Evolutionary conservation across 169 alveolate genomes (phyloP), one percentile per base, ranked within the genome.

Genomic region (Eimeria acervulina): DNA sequence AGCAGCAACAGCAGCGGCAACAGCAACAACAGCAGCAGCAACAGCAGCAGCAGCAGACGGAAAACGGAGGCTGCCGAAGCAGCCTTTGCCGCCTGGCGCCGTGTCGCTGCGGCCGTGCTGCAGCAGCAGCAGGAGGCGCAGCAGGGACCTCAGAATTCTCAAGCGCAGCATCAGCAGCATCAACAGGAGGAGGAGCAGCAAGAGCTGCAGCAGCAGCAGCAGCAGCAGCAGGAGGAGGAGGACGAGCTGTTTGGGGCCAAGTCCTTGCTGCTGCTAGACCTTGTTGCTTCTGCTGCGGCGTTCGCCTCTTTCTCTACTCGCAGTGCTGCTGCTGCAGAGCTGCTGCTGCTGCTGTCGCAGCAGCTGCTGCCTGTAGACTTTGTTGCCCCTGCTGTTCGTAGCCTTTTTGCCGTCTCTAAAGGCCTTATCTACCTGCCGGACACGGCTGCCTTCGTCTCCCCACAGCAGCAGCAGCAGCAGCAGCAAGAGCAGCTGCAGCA

Each of bases 61-160:
- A 42, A 55, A 78, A 55, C 78, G 38, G 93, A 52, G 59, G 93
- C 76, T 28, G 80, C 93, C 33, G 80, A 84, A n/a, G 93, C 93
- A n/a, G 80, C 38, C 52, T 10, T 55, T 55, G 93, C 78, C 1
- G 93, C 74, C 36, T 33, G 83, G 63, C 36, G 47, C 40, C 76
- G 40, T 2, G 93, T 52, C 1, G 93, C 78, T n/a, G 59, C 76
- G 1, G 78, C n/a, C 28, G 26, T 33, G 74, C 78, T 12, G 70
- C 78, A n/a, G 78, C 90, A 81, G 28, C 40, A 38, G 31, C 59
- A 84, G 52, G n/a, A 78, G 36, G 31, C 19, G 31, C 21, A 36
- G 28, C 66, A 40, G 63, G 66, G 42, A 47, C 72, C 21, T 42
- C 70, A 51, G 51, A 38, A n/a, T n/a, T n/a, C n/a, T n/a, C n/a